These are phyloP conservation scores for Chaetomium sp. DNA, from an alignment of 2,329 filamentous ascomycete species.

Conservation along the genomic window DNA sequence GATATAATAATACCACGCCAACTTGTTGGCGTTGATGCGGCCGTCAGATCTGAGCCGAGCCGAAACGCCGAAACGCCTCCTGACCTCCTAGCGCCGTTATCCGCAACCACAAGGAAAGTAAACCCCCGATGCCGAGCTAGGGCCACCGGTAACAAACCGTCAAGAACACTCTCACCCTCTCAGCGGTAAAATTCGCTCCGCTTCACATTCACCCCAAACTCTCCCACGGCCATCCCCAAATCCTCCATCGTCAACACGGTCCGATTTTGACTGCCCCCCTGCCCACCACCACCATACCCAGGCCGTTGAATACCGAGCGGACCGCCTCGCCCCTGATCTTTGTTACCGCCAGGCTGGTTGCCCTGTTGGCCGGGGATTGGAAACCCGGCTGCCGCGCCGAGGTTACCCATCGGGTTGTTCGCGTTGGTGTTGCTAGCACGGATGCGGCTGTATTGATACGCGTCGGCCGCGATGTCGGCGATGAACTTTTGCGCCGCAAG, in stretches of 20 bases:
- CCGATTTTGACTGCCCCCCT: conserved; percentile 79
- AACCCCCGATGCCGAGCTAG: not conserved
- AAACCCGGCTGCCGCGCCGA: conserved; percentile 69
- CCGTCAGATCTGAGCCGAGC: not conserved
- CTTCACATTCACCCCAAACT: conserved; percentile 98
- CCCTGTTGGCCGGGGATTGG: conserved; percentile 54
- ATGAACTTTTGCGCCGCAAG: conserved; percentile 99
- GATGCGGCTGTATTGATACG: conserved; percentile 96
- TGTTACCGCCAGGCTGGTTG: conserved; percentile 45
- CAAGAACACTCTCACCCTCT: conserved; percentile 1
- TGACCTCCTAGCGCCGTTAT: not conserved
- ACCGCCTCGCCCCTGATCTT: conserved; percentile 49
- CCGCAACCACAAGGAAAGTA: not conserved
- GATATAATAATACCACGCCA: too few species aligned
- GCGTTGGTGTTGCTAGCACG: conserved; percentile 83
- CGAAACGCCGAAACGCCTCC: not conserved
- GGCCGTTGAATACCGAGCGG: conserved; percentile 68
- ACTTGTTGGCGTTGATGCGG: too few species aligned
- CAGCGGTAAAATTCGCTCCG: conserved; percentile 92
- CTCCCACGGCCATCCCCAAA: conserved; percentile 91
- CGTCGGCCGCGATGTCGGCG: conserved; percentile 92
- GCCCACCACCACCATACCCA: conserved; percentile 80
- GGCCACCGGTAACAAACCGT: not conserved
- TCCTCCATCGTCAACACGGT: conserved; percentile 99
- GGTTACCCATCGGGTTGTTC: conserved; percentile 85